A percentile compares a stretch with the other conserved stretches of the same genome.
These are phyloP conservation scores for Chenopodium berlandieri DNA, from an alignment of 148 eudicot genomes.

Conservation along the genomic window DNA sequence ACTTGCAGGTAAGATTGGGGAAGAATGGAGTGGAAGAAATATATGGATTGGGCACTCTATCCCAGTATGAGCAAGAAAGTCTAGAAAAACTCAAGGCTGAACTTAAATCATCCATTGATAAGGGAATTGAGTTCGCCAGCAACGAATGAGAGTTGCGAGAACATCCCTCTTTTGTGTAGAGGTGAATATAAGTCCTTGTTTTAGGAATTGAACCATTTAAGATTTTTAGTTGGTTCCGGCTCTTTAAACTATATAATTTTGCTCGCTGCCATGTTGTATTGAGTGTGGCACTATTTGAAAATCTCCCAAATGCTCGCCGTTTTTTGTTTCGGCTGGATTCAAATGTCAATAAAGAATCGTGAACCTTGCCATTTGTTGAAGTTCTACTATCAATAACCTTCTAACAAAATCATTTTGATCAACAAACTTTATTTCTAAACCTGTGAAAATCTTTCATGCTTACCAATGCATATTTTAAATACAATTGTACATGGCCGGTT, in stretches of 20 bases:
- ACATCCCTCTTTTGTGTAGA: not conserved
- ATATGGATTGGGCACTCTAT: slow-evolving; percentile 60
- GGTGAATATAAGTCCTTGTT: not conserved
- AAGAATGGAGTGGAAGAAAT: slow-evolving; percentile 94
- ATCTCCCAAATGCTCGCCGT: not conserved
- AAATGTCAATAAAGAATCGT: slow-evolving; percentile 19
- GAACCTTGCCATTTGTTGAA: not conserved
- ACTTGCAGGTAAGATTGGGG: slow-evolving; percentile 83
- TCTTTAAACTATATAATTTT: slow-evolving; percentile 22
- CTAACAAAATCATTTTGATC: too few species aligned
- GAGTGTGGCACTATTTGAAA: slow-evolving; percentile 3
- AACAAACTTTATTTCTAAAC: too few species aligned
- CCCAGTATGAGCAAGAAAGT: slow-evolving; percentile 65
- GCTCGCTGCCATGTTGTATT: not conserved
- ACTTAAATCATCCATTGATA: slow-evolving; percentile 73
- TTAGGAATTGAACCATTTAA: not conserved
- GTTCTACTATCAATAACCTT: not conserved
- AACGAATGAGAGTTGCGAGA: slow-evolving; percentile 24
- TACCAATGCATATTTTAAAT: too few species aligned
- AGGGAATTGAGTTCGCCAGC: slow-evolving; percentile 70
- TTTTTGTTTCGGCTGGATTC: slow-evolving; percentile 18
- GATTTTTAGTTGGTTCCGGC: not conserved
- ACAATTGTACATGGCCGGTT: too few species aligned
- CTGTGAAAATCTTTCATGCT: too few species aligned
- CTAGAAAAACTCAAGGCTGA: slow-evolving; percentile 62